Base-by-base conservation (phyloP, 2,329 filamentous ascomycete genomes). In the Phaeosphaeriaceae sp. region DNA sequence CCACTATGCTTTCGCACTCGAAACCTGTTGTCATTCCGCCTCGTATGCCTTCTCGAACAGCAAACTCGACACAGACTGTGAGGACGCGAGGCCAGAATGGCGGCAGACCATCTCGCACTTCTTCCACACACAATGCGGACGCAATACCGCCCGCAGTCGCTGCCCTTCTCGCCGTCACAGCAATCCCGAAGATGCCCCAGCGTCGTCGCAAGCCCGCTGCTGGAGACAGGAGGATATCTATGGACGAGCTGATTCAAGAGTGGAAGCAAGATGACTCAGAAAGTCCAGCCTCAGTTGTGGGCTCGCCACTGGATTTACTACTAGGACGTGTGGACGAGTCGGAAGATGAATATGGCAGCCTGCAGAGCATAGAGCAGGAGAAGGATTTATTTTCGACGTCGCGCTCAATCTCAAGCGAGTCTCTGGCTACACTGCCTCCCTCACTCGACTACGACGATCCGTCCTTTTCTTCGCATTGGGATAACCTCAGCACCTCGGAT, bases 321-420 rank as follows among this genome's bases (percentile, higher is more conserved):
- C 75, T 89, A 44, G 85, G 85, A 46, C 82, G 83, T 27, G 80
- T 83, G 2, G 84, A 85, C 47, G 81, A 83, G 54, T 73, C 66
- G 13, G 76, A 79, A 36, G 72, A 73, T 15, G 76, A 78, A 44
- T 73, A 71, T 49, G 67, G 71, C 44, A 81, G 80, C 62, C 72
- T 79, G 46, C 72, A 67, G 57, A 82, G 76, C 63, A 78, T 83
- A n/a, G 78, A 81, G 54, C 77, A 80, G 62, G 80, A 82, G 53
- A 76, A 74, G 68, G 68, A 66, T 13, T 70, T 63, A 3, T 69
- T 69, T 46, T 49, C 69, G 27, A 69, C 77, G 0, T 76, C 79
- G 1, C 76, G 83, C 53, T 87, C 85, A 1, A 75, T 83, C 19
- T 88, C 86, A 2, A 83, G 80, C 64, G 85, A 86, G n/a, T 88